Evolutionary conservation across 768 basidiomycete species (phyloP), one percentile per base, ranked within the genome.

Genomic region (Boletus subcaerulescens): DNA sequence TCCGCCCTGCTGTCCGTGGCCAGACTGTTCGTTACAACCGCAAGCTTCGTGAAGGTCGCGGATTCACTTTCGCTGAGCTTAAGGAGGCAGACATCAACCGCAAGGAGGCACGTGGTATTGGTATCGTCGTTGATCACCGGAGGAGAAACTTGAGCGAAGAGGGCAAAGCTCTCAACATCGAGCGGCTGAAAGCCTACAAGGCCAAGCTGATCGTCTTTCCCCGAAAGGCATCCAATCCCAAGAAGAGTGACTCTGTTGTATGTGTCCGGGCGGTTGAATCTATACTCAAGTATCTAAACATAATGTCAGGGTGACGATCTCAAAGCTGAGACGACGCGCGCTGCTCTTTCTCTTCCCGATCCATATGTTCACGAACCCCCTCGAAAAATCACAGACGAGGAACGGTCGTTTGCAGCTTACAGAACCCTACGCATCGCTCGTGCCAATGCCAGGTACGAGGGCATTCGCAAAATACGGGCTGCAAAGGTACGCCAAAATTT

Each of bases 21-120:
- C 96, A 93, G 67, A 98, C 96, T 59, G 83, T 96, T 65, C 93
- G 93, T 64, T 99, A 98, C 87, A 99, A 98, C 84, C 85, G 89
- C 75, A 97, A 97, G 77, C 74, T 98, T 67, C 91, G 97, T 62
- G 91, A 94, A 72, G 96, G 96, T 54, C 91, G 95, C 69, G 96
- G 97, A 51, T 98, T 98, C 82, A 94, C 95, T 58, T 78, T 92
- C 44, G 82, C 83, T 45, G 97, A 99, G 76, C 82, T 99, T 72
- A 97, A 94, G 80, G 92, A 90, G 70, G 97, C 95, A 59, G 97
- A 97, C 45, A 82, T 99, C 71, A 87, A 89, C 65, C 85, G 82
- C 77, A 97, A 96, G 79, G 89, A 93, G 76, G 97, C 97, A 20
- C 84, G 87, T 45, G 85, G 90, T 70, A 75, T 99, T 62, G 97